phyloP scores from a whole-genome alignment of 176 grass and related monocot species.

The Aegilops sharonensis region DNA sequence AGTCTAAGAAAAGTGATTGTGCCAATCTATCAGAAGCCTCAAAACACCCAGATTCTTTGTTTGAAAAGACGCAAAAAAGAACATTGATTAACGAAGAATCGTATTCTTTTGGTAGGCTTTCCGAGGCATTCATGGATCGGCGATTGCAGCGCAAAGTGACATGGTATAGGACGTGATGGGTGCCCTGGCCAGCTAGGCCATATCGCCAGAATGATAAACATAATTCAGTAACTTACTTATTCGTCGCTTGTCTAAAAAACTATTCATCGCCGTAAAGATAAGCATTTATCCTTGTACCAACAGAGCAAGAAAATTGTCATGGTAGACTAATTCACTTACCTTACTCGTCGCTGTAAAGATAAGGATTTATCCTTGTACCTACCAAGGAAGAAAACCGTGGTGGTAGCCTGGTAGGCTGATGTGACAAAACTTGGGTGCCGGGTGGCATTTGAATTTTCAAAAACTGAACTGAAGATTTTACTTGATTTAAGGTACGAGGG shows the following conservation, averaged over 20 bases:
- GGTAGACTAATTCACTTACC: too few relatives aligned
- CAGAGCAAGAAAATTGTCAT: neutral
- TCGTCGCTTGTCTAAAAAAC: neutral
- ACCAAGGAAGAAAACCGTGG: neutral
- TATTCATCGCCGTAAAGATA: neutral
- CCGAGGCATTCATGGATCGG: slow-evolving; percentile 18
- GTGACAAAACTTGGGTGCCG: neutral
- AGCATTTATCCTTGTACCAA: neutral
- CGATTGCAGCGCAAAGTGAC: neutral
- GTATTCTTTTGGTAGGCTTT: slow-evolving; percentile 36
- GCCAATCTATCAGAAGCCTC: slow-evolving; percentile 22
- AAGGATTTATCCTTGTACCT: neutral
- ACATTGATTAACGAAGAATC: slow-evolving; percentile 33
- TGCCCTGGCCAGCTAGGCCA: neutral
- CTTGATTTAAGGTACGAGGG: neutral
- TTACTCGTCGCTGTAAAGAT: neutral
- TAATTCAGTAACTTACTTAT: neutral
- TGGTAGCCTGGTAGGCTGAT: neutral
- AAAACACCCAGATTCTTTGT: slow-evolving; percentile 31
- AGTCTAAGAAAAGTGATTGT: slow-evolving; percentile 3
- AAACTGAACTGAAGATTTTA: neutral
- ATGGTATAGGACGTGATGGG: neutral
- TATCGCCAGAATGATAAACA: neutral
- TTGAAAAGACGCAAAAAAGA: slow-evolving; percentile 15
- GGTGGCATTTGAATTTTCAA: too few relatives aligned